phyloP scores from a whole-genome alignment of 2,329 filamentous ascomycete species.

The Claviceps maximensis region DNA sequence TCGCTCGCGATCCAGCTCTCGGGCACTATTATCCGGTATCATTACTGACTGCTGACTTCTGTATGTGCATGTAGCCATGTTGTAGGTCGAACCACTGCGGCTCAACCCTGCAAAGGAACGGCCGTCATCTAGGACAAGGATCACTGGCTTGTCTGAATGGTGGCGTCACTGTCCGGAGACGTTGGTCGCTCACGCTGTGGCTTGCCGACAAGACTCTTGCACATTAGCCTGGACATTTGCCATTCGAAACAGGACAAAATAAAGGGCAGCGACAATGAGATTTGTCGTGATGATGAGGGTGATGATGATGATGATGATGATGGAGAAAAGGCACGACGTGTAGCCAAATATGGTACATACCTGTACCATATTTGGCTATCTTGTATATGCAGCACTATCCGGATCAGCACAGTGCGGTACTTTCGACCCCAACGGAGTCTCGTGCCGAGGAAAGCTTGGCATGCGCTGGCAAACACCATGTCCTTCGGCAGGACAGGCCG shows the following conservation, averaged over 20 bases:
- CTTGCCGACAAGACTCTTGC: not conserved
- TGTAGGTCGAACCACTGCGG: not conserved
- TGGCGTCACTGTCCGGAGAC: not conserved
- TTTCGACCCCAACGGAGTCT: constrained; percentile 1
- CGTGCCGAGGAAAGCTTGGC: constrained; percentile 12
- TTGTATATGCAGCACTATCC: not conserved
- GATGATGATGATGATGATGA: not conserved
- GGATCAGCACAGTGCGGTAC: constrained; percentile 9
- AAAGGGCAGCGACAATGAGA: not conserved
- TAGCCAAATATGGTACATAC: not conserved
- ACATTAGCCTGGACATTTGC: not conserved
- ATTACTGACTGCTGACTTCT: not conserved
- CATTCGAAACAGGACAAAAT: not conserved
- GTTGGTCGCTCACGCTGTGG: not conserved
- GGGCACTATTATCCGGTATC: not conserved
- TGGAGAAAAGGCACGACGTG: not conserved
- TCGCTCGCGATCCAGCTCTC: not conserved
- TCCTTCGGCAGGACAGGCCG: not conserved
- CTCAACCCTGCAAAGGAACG: too few species aligned
- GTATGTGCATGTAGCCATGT: not conserved
- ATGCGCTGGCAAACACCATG: constrained; percentile 3
- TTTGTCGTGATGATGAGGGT: not conserved
- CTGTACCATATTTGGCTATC: too few species aligned
- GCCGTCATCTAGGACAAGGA: not conserved
- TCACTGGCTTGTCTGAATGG: not conserved